phyloP scores from a whole-genome alignment of 2,329 filamentous ascomycete species.

The Aspergillus sp. region DNA sequence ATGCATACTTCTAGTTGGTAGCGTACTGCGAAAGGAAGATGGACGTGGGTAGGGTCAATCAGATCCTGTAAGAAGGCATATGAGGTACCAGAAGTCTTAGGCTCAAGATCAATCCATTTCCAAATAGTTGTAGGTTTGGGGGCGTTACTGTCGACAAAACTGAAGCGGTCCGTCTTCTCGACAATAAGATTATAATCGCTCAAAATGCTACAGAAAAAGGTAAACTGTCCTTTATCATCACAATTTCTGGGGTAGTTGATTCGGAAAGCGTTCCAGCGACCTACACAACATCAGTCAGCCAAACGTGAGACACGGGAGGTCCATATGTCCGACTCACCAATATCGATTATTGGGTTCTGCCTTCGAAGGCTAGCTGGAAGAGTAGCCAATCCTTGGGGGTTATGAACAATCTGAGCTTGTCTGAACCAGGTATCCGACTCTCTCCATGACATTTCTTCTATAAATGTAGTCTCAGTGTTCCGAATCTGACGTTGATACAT shows the following conservation, averaged over 20 bases:
- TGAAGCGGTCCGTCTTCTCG: slow-evolving; percentile 45
- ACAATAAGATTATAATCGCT: slow-evolving; percentile 71
- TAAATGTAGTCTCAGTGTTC: slow-evolving; percentile 42
- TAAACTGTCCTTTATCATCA: slow-evolving; percentile 36
- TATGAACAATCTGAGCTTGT: slow-evolving; percentile 62
- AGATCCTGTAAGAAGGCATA: slow-evolving; percentile 39
- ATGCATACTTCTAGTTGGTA: slow-evolving; percentile 94
- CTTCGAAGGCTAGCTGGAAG: slow-evolving; percentile 51
- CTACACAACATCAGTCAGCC: slow-evolving; percentile 30
- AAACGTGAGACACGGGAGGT: not conserved
- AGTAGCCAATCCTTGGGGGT: slow-evolving; percentile 34
- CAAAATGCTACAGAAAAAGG: slow-evolving; percentile 55
- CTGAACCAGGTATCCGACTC: slow-evolving; percentile 61
- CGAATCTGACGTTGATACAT: slow-evolving; percentile 44
- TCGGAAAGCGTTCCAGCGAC: slow-evolving; percentile 63
- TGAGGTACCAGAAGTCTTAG: slow-evolving; percentile 25
- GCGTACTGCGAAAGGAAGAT: slow-evolving; percentile 68
- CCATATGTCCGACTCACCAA: slow-evolving; percentile 43
- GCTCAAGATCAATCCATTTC: slow-evolving; percentile 41
- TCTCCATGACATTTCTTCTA: slow-evolving; percentile 50
- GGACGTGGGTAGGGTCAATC: slow-evolving; percentile 33
- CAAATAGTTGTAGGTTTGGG: slow-evolving; percentile 31
- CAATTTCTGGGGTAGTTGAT: slow-evolving; percentile 46
- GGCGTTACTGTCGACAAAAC: slow-evolving; percentile 25
- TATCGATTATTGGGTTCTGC: slow-evolving; percentile 56